Evolutionary conservation across 108 stramenopile species (phyloP).

Genomic region (Cyclotella choctawhatcheeana): DNA sequence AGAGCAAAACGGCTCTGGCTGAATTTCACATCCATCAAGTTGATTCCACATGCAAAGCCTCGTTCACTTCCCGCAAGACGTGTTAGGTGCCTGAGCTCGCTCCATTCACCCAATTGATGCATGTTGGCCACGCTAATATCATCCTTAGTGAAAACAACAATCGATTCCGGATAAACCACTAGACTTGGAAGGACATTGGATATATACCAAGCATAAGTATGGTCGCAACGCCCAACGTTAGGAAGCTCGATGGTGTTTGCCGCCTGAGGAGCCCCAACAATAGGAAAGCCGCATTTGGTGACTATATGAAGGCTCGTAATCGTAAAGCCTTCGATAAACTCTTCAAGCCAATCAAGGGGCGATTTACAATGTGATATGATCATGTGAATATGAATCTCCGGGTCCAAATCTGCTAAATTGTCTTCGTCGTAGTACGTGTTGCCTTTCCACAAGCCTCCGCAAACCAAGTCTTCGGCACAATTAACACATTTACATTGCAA

Average conservation of each 20-base stretch:
- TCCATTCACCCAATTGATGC: constrained; percentile 28
- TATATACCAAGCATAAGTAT: constrained; percentile 48
- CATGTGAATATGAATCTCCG: constrained; percentile 4
- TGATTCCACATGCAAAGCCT: constrained; percentile 34
- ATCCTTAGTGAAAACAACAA: constrained; percentile 44
- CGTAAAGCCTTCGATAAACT: constrained; percentile 10
- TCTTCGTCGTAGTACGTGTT: neutral
- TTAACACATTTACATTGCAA: constrained; percentile 20
- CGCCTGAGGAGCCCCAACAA: constrained; percentile 26
- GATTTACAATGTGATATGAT: constrained; percentile 23
- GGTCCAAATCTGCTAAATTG: neutral
- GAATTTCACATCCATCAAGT: neutral
- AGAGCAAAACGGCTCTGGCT: constrained; percentile 7
- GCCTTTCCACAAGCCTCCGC: constrained; percentile 25
- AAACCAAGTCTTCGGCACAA: constrained; percentile 6
- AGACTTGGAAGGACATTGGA: constrained; percentile 24
- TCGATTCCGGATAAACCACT: neutral
- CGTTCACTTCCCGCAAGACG: constrained; percentile 13
- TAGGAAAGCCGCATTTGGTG: constrained; percentile 40
- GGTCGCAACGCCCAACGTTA: constrained; percentile 55
- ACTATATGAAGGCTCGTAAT: constrained; percentile 34
- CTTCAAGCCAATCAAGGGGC: constrained; percentile 11
- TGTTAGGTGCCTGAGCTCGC: constrained; percentile 8
- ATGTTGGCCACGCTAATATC: constrained; percentile 16
- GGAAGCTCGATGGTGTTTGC: constrained; percentile 27